Evolutionary conservation across 352 stramenopile genomes (phyloP).

Genomic region (Globisporangium abappressorium): DNA sequence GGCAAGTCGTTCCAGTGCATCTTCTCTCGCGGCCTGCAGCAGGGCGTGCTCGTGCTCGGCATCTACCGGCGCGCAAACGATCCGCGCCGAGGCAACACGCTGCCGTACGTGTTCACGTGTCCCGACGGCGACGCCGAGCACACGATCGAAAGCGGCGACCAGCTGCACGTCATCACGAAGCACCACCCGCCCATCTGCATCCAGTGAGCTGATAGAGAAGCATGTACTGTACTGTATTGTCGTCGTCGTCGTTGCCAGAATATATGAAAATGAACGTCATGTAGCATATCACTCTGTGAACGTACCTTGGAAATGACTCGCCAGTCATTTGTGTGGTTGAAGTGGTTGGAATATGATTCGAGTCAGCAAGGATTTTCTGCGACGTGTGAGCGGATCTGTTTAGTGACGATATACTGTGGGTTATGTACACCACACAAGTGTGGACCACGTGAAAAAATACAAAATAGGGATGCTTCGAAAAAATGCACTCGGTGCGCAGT

Average conservation of each 20-base stretch:
- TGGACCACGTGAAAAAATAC: neutral
- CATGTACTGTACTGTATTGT: neutral
- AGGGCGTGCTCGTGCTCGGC: conserved; percentile 43
- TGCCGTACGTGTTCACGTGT: conserved; percentile 60
- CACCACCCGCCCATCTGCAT: conserved; percentile 26
- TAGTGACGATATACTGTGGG: neutral
- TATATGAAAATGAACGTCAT: neutral
- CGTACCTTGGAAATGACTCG: neutral
- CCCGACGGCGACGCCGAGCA: conserved; percentile 28
- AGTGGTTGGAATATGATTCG: neutral
- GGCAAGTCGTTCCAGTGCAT: conserved; percentile 37
- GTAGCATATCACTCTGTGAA: neutral
- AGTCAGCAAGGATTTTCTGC: neutral
- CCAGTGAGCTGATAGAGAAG: conserved; percentile 6
- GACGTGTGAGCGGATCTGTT: neutral
- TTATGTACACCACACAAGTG: too few species aligned
- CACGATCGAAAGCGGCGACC: conserved; percentile 34
- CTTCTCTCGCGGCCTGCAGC: conserved; percentile 35
- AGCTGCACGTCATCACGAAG: conserved; percentile 40
- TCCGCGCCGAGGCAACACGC: conserved; percentile 32
- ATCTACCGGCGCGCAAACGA: conserved; percentile 44
- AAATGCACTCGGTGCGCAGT: neutral
- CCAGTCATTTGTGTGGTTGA: neutral
- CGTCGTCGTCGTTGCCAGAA: neutral
- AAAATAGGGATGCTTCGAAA: neutral